These are phyloP conservation scores for Aureobasidium vineae DNA, from an alignment of 2,329 filamentous ascomycete genomes.

Conservation along the genomic window DNA sequence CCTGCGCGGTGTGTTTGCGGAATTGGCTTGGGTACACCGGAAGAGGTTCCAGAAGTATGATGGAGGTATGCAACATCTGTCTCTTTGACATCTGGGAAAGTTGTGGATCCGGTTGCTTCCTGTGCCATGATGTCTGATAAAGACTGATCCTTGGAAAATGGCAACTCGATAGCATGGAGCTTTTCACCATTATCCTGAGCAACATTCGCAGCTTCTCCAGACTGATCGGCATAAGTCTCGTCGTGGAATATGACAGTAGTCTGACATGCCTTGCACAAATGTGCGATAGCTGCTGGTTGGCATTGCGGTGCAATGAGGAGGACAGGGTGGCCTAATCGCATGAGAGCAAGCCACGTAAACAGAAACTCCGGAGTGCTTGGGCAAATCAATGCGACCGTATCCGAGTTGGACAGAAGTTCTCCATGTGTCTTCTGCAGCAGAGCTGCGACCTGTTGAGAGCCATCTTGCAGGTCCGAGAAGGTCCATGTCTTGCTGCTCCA, in stretches of 20 bases:
- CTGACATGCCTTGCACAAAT: slow-evolving; percentile 53
- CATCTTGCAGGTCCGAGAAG: slow-evolving; percentile 37
- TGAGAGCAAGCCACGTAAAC: slow-evolving; percentile 59
- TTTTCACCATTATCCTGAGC: slow-evolving; percentile 29
- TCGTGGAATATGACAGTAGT: slow-evolving; percentile 51
- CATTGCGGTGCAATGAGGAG: slow-evolving; percentile 57
- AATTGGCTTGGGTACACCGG: slow-evolving; percentile 62
- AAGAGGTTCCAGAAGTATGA: slow-evolving; percentile 65
- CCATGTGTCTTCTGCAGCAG: slow-evolving; percentile 33
- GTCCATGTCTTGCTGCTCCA: slow-evolving; percentile 38
- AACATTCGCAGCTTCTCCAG: slow-evolving; percentile 33
- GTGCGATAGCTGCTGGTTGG: slow-evolving; percentile 49
- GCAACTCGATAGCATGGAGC: slow-evolving; percentile 26
- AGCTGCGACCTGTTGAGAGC: slow-evolving; percentile 41
- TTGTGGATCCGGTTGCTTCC: not conserved
- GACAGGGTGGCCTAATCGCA: slow-evolving; percentile 55
- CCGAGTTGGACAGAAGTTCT: slow-evolving; percentile 25
- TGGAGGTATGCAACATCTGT: slow-evolving; percentile 56
- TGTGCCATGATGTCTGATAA: slow-evolving; percentile 13
- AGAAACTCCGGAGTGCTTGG: slow-evolving; percentile 59
- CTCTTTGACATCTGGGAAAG: slow-evolving; percentile 31
- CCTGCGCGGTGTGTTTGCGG: slow-evolving; percentile 57
- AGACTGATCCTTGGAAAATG: slow-evolving; percentile 25
- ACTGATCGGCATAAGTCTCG: slow-evolving; percentile 40
- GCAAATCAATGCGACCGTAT: slow-evolving; percentile 55